phyloP scores from a whole-genome alignment of 129 eudicot genomes.

The Flaveria bidentis region DNA sequence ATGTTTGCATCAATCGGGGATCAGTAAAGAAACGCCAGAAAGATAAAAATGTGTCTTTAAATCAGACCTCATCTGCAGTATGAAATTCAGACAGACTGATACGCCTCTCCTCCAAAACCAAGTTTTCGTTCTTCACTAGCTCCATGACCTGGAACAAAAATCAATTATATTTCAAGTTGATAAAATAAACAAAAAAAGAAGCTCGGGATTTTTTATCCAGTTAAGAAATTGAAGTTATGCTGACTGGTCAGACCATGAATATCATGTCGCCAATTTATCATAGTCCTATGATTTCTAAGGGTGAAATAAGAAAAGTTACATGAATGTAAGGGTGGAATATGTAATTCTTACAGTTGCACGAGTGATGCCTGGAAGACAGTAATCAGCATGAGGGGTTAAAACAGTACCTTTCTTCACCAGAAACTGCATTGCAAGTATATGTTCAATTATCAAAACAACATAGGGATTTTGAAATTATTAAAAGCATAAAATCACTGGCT shows the following conservation, averaged over 20 bases:
- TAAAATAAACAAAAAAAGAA: neutral
- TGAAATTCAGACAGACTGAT: slow-evolving; percentile 89
- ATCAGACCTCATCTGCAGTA: slow-evolving; percentile 74
- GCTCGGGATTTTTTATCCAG: too few relatives aligned
- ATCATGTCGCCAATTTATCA: too few relatives aligned
- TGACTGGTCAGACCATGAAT: too few relatives aligned
- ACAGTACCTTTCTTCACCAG: slow-evolving; percentile 90
- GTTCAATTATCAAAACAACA: neutral
- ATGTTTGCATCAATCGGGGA: slow-evolving; percentile 6
- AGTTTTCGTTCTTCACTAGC: slow-evolving; percentile 66
- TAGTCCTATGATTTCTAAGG: neutral
- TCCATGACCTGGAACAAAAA: slow-evolving; percentile 75
- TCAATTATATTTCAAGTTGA: neutral
- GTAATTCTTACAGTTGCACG: slow-evolving; percentile 89
- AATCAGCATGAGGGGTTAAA: slow-evolving; percentile 93
- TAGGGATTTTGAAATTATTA: neutral
- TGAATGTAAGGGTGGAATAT: neutral
- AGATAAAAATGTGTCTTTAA: neutral
- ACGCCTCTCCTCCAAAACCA: slow-evolving; percentile 72
- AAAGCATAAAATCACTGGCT: slow-evolving; percentile 19
- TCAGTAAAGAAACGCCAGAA: neutral
- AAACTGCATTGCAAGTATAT: slow-evolving; percentile 53
- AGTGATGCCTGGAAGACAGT: slow-evolving; percentile 97
- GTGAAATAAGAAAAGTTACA: neutral
- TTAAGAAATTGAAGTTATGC: too few relatives aligned